Base-by-base conservation (phyloP, 2,329 filamentous ascomycete genomes). In the Sporothrix protearum region DNA sequence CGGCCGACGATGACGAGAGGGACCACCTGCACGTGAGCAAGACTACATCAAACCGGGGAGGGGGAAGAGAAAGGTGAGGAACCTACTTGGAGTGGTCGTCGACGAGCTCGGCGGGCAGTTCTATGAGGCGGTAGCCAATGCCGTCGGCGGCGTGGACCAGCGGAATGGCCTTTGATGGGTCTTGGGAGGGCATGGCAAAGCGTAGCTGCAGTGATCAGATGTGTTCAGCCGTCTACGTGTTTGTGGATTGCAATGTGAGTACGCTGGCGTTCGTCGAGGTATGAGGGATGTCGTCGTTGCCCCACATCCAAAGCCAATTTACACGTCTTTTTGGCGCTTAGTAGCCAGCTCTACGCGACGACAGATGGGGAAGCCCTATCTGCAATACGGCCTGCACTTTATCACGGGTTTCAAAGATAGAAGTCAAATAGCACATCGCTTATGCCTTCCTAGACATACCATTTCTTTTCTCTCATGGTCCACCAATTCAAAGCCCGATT, bases 101-200 rank as follows among this genome's bases (percentile, higher is more conserved):
- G 64, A 86, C 82, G 9, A 91, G 81, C 71, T 89, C 88, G 0
- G 86, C 81, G 0, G 88, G 87, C 2, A 91, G 83, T 77, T 91
- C 88, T 68, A 91, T 81, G 71, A 91, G 84, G 72, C 87, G 88
- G 78, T 89, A 89, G 68, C 84, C 82, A 19, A 83, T 76, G 55
- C 83, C 81, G 63, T 85, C 80, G 7, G 84, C 84, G 51, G 80
- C 80, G 75, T 88, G 83, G 59, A 81, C 79, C 71, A 91, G 80
- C 7, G 84, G 81, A 57, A 88, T 85, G 63, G 83, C 84, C 4
- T 83, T 82, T 39, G 78, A 59, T 70, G 78, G 76, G 8, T 77
- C 76, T 76, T 87, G 85, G 71, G 77, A 84, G n/a, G 84, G 81
- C 84, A 87, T 77, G 6, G 4, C 25, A 12, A 10, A 36, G 12